A percentile compares a stretch with the other conserved stretches of the same genome.
phyloP scores from a whole-genome alignment of 257 asterid species.

The Solanum pinnatisectum region DNA sequence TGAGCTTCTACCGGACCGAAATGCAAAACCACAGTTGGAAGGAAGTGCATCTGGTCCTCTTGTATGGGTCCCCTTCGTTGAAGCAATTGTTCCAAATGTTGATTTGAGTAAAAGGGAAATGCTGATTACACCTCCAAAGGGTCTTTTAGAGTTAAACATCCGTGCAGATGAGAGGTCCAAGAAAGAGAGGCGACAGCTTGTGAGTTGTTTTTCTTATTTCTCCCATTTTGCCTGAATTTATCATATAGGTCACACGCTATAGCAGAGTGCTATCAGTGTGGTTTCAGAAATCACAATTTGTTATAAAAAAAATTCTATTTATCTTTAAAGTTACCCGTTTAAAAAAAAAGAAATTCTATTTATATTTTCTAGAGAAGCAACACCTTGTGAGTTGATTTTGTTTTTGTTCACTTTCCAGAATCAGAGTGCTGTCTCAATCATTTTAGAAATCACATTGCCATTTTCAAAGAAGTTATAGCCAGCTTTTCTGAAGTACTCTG shows the following conservation, averaged over 20 bases:
- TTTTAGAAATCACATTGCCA: not conserved
- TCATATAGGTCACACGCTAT: not conserved
- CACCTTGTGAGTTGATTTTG: not conserved
- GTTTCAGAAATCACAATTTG: not conserved
- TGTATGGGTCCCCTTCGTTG: conserved; percentile 90
- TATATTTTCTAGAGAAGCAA: not conserved
- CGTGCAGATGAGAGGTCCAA: conserved; percentile 75
- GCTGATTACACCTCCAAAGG: conserved; percentile 95
- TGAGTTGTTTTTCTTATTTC: conserved; percentile 28
- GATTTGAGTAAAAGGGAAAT: conserved; percentile 67
- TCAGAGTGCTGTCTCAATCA: not conserved
- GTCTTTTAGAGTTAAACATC: conserved; percentile 76
- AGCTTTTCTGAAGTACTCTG: not conserved
- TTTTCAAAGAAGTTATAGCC: not conserved
- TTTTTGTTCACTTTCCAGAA: not conserved
- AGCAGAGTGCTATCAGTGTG: not conserved
- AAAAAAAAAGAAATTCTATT: not conserved
- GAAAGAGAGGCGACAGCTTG: conserved; percentile 97
- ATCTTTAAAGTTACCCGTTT: not conserved
- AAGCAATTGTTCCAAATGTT: conserved; percentile 81
- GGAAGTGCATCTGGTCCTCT: conserved; percentile 50
- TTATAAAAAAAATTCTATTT: not conserved
- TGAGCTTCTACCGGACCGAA: conserved; percentile 33
- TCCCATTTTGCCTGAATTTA: not conserved
- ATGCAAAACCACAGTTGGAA: conserved; percentile 22